phyloP scores from a whole-genome alignment of 176 grass and related monocot species.

The Triticum turgidum region DNA sequence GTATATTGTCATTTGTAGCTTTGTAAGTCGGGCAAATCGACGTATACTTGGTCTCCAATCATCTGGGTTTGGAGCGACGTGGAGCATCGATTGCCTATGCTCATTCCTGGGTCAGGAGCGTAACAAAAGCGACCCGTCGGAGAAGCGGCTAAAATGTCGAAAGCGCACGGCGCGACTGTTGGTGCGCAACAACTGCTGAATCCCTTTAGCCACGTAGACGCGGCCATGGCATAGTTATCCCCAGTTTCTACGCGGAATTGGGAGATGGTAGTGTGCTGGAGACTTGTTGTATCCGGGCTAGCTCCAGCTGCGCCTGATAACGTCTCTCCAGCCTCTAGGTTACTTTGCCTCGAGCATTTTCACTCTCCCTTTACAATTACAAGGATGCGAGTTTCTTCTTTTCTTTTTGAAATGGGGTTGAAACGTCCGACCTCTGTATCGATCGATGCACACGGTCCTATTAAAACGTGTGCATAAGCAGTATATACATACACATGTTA shows the following conservation, averaged over 20 bases:
- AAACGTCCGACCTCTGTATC: too few species aligned
- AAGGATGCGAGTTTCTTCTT: too few species aligned
- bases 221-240: conserved; percentile 3
- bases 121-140: not conserved
- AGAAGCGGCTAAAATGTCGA: not conserved
- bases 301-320: not conserved
- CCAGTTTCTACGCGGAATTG: not conserved
- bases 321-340: not conserved
- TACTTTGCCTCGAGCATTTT: not conserved
- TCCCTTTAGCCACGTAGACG: not conserved
- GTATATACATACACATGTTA: not conserved
- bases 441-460: too few species aligned
- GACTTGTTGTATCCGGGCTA: not conserved
- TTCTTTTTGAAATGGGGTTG: too few species aligned
- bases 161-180: not conserved
- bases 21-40: not conserved
- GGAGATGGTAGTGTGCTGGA: not conserved
- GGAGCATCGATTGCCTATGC: conserved; percentile 6
- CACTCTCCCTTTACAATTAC: not conserved
- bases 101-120: not conserved
- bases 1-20: conserved; percentile 13
- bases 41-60: not conserved
- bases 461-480: too few species aligned
- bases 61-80: conserved; percentile 20
- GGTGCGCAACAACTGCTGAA: not conserved